Evolutionary conservation across 176 grass and related monocot species (phyloP).

Genomic region (Eleusine coracana): DNA sequence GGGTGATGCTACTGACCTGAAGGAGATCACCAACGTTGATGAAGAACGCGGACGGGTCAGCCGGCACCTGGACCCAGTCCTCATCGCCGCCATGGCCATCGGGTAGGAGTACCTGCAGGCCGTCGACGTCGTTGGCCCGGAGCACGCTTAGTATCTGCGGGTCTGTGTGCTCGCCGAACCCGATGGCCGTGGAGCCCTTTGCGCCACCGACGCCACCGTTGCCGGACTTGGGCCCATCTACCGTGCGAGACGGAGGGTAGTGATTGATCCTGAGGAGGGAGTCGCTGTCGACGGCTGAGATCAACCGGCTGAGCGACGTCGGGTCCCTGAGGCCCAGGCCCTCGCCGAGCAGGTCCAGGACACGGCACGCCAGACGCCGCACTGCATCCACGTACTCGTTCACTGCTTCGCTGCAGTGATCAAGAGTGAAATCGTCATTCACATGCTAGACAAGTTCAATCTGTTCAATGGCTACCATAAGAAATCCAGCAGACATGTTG

Average conservation of each 20-base stretch:
- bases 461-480: too few relatives aligned
- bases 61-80: conserved; percentile 61
- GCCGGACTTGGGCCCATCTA: too few relatives aligned
- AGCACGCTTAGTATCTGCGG: conserved; percentile 90
- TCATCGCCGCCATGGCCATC: not conserved
- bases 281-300: conserved; percentile 66
- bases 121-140: conserved; percentile 71
- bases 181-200: conserved; percentile 26
- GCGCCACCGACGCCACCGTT: too few relatives aligned
- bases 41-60: conserved; percentile 74
- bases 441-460: not conserved
- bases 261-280: conserved; percentile 88
- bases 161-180: conserved; percentile 93
- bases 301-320: conserved; percentile 48
- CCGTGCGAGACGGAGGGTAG: conserved; percentile 52
- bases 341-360: conserved; percentile 79
- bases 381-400: conserved; percentile 76
- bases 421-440: not conserved
- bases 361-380: conserved; percentile 58
- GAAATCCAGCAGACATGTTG: not conserved
- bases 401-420: conserved; percentile 55
- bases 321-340: conserved; percentile 66
- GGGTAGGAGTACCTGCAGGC: conserved; percentile 66
- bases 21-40: conserved; percentile 82
- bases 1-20: conserved; percentile 51